Evolutionary conservation across 768 basidiomycete species (phyloP), one percentile per base, ranked within the genome.

Genomic region (Trichaptum fuscoviolaceum): DNA sequence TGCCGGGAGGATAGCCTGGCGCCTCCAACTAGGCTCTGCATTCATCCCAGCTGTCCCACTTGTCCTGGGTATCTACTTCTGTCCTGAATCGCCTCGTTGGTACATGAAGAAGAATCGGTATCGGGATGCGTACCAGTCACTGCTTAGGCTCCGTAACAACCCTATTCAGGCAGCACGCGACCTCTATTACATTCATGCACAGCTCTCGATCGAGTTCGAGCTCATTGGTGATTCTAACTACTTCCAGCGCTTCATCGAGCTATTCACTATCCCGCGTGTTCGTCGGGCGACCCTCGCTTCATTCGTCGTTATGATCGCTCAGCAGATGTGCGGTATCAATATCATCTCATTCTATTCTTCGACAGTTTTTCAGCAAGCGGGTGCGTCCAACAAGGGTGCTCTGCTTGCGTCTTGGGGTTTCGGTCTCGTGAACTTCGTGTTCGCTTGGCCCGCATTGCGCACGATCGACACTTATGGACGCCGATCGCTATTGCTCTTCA

Each of bases 401-500:
- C 82, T 85, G 83, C 75, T 86, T 10, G 85, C 87, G 0, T 88
- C 88, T 0, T 82, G 84, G 73, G 90, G 90, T 1, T 92, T 87
- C 68, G 90, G 90, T 62, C 73, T 85, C 34, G 78, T 88, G 58
- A 89, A 89, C 69, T 89, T 83, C 79, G 17, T 87, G 3, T 88
- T 88, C 65, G 87, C 87, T 1, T 84, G 87, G 66, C 88, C 88
- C 0, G 88, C 88, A 10, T 80, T 90, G 34, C 86, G 84, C 66
- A 81, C 79, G 7, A 87, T 92, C 34, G 88, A 90, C 75, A 89
- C 88, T 0, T 92, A 86, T 70, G 92, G 92, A 12, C 84, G 92
- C 52, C 86, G 92, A n/a, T 87, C 86, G 64, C 81, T 94, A 2
- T 79, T 93, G 17, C 75, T 93, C 17, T 85, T 86, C 70, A 92